phyloP scores from a whole-genome alignment of 2,329 filamentous ascomycete species.

The Plenodomus biglobosus region DNA sequence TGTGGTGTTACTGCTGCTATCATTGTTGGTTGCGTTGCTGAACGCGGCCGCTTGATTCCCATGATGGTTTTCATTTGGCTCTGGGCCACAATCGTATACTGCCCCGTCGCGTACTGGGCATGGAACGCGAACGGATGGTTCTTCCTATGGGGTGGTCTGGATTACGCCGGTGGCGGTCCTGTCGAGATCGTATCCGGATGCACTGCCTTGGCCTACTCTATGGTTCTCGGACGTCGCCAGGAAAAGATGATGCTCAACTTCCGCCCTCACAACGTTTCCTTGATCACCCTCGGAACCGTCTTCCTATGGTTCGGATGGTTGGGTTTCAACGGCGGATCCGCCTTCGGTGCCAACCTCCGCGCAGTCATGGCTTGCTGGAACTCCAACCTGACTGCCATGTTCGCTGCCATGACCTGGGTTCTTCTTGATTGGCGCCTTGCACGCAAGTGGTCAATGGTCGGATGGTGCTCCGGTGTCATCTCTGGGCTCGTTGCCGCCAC shows the following conservation, averaged over 20 bases:
- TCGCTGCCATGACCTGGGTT: slow-evolving; percentile 90
- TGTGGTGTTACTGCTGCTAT: slow-evolving; percentile 90
- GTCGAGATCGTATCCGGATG: slow-evolving; percentile 96
- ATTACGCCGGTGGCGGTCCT: slow-evolving; percentile 94
- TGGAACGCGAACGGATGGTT: slow-evolving; percentile 97
- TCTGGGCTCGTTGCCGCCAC: slow-evolving; percentile 86
- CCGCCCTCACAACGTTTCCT: slow-evolving; percentile 96
- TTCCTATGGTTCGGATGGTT: slow-evolving; percentile 99
- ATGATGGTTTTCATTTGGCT: slow-evolving; percentile 94
- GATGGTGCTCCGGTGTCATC: slow-evolving; percentile 88
- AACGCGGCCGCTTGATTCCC: slow-evolving; percentile 88
- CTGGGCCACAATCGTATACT: slow-evolving; percentile 98
- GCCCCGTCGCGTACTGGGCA: slow-evolving; percentile 92
- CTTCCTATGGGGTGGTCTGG: slow-evolving; percentile 85
- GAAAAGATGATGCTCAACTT: slow-evolving; percentile 99
- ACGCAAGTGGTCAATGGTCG: slow-evolving; percentile 91
- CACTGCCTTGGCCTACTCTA: slow-evolving; percentile 91
- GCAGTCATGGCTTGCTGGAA: slow-evolving; percentile 99
- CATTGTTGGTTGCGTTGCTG: slow-evolving; percentile 86
- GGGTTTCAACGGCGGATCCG: slow-evolving; percentile 95
- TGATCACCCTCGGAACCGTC: slow-evolving; percentile 93
- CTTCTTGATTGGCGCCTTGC: slow-evolving; percentile 93
- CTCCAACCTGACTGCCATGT: slow-evolving; percentile 89
- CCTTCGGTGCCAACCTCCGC: slow-evolving; percentile 91
- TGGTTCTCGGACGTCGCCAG: slow-evolving; percentile 92